Percentiles rank a stretch among this genome's conserved stretches.
Conservation (phyloP, 441 rosid genomes). For the Populus hybrid region DNA sequence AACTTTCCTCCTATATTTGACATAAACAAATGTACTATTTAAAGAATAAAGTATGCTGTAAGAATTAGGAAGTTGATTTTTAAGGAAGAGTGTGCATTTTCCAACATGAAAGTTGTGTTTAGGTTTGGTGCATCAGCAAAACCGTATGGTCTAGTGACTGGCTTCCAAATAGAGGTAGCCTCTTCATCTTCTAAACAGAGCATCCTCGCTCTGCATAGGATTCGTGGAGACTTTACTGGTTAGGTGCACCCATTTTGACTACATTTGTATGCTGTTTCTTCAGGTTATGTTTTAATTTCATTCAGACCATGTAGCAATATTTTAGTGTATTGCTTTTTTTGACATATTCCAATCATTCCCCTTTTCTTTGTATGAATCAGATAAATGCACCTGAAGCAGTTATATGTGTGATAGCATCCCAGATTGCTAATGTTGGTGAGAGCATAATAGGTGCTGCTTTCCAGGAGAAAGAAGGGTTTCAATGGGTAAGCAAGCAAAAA, state of each 20-base stretch:
- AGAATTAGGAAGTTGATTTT: background rate
- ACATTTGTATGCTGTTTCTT: background rate
- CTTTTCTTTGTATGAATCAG: conserved; percentile 37
- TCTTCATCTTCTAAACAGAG: background rate
- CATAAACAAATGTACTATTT: background rate
- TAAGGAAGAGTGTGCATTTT: background rate
- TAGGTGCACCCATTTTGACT: background rate
- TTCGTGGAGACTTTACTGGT: background rate
- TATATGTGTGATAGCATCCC: conserved; percentile 85
- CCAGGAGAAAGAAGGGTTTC: conserved; percentile 85
- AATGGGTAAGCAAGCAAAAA: conserved; percentile 56
- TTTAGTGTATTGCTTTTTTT: background rate
- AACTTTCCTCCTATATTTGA: background rate
- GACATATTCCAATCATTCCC: conserved; percentile 4
- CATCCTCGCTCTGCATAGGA: background rate
- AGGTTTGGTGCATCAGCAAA: background rate
- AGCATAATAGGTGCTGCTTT: conserved; percentile 82
- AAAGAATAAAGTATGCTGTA: background rate
- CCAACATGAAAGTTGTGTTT: background rate
- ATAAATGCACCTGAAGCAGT: conserved; percentile 60
- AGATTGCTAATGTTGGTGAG: conserved; percentile 91
- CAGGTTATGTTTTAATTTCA: background rate
- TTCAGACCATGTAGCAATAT: background rate
- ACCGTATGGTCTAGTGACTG: background rate
- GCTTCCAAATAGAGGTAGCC: background rate